Evolutionary conservation across 1,284 basidiomycete species (phyloP), one percentile per base, ranked within the genome.

Genomic region (Cutaneotrichosporon spelunceum): DNA sequence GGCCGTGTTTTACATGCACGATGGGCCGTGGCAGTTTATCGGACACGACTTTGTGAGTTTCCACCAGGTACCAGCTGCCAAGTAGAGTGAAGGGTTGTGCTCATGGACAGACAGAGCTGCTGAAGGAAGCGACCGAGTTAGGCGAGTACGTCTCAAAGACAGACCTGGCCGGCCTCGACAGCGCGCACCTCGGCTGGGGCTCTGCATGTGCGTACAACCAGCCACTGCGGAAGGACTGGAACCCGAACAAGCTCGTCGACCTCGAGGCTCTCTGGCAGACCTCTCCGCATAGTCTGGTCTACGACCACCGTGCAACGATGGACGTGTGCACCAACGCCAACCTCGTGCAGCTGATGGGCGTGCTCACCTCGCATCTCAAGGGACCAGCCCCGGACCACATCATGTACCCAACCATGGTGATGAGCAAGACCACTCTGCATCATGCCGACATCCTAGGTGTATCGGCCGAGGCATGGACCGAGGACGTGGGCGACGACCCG

Each of bases 391-490:
- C 84, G 0, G 75, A 81, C 56, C 77, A 72, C n/a, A 68, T 67
- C 24, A 68, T 86, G 60, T 76, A 81, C 50, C 85, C 84, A 1
- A 78, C 82, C 52, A 83, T 87, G 69, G 80, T 83, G 7, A 85
- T 84, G 70, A 84, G 83, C 70, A 81, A 83, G 33, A 85, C 84
- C 1, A 72, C 73, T 0, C 67, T 87, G 52, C 85, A 87, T 66
- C 85, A 87, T 66, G 80, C 83, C 39, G 86, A 89, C 70, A 84
- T 88, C 48, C 82, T 85, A 36, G 79, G 83, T 0, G 83, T 86
- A 78, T 80, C 56, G 84, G 81, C 60, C 29, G 72, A 79, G 63
- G 67, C 63, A 24, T 78, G 74, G 69, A 77, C 75, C 4, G 78
- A 78, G 60, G 76, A 78, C 58, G 74, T 78, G 0, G 78, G 77